phyloP scores from a whole-genome alignment of 257 asterid genomes.

The Cruciata laevipes region DNA sequence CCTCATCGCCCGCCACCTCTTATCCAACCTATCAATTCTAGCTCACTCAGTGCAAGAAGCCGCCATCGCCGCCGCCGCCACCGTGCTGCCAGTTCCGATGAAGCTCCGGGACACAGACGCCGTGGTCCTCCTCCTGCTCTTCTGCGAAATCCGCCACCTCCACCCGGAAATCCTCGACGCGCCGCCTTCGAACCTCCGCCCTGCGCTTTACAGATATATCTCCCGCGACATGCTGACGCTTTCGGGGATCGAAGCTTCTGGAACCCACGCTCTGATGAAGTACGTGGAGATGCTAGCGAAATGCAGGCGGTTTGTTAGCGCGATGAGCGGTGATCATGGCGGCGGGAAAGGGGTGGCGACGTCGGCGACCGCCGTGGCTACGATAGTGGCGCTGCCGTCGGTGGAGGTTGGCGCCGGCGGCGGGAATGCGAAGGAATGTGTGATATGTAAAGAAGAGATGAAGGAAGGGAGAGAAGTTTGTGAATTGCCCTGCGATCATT shows the following conservation, averaged over 20 bases:
- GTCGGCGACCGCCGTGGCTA: slow-evolving; percentile 51
- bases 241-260: slow-evolving; percentile 38
- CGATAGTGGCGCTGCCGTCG: slow-evolving; percentile 62
- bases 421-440: slow-evolving; percentile 44
- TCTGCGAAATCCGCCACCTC: slow-evolving; percentile 70
- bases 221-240: slow-evolving; percentile 30
- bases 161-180: slow-evolving; percentile 34
- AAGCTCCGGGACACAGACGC: slow-evolving; percentile 73
- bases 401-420: slow-evolving; percentile 37
- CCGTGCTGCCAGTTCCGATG: slow-evolving; percentile 17
- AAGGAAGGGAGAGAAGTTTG: slow-evolving; percentile 73
- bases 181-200: slow-evolving; percentile 54
- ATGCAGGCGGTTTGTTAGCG: slow-evolving; percentile 49
- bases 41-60: slow-evolving; percentile 22
- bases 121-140: slow-evolving; percentile 63
- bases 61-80: slow-evolving; percentile 1
- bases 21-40: slow-evolving; percentile 48
- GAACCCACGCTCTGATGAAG: slow-evolving; percentile 37
- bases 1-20: slow-evolving; percentile 72
- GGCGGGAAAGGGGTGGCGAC: slow-evolving; percentile 28
- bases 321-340: slow-evolving; percentile 21
- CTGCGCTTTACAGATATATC: slow-evolving; percentile 27
- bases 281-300: slow-evolving; percentile 42
- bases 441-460: slow-evolving; percentile 76
- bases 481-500: slow-evolving; percentile 73